These are phyloP conservation scores for Hansfordia pulvinata DNA, from an alignment of 2,329 filamentous ascomycete genomes.

Conservation along the genomic window DNA sequence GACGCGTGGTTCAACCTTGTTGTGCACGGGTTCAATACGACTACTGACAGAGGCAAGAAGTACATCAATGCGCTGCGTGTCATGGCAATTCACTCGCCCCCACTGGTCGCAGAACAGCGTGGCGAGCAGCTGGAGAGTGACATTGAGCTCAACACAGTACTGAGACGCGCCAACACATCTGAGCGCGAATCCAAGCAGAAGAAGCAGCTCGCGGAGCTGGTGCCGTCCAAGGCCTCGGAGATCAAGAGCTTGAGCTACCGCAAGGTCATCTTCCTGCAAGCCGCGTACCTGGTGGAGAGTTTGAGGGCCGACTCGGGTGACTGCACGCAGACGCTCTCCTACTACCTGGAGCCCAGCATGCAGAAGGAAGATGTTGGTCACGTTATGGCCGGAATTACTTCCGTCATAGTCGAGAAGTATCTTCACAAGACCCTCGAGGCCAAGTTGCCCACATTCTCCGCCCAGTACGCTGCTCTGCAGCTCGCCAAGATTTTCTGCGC, in stretches of 20 bases:
- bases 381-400: conserved; percentile 50
- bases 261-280: conserved; percentile 83
- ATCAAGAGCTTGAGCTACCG: conserved; percentile 77
- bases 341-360: conserved; percentile 90
- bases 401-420: conserved; percentile 67
- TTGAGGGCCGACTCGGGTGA: conserved; percentile 77
- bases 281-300: conserved; percentile 79
- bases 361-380: conserved; percentile 47
- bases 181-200: conserved; percentile 73
- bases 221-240: conserved; percentile 65
- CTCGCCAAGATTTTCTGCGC: conserved; percentile 73
- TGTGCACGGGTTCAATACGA: conserved; percentile 75
- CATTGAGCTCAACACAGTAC: conserved; percentile 87
- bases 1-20: conserved; percentile 99
- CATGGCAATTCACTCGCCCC: conserved; percentile 77
- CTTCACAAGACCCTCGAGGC: conserved; percentile 61
- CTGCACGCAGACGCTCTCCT: conserved; percentile 78
- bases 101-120: conserved; percentile 76
- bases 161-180: conserved; percentile 72
- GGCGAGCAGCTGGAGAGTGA: conserved; percentile 89
- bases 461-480: conserved; percentile 79
- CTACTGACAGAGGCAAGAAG: conserved; percentile 58
- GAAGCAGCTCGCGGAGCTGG: conserved; percentile 56
- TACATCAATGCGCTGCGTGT: conserved; percentile 66
- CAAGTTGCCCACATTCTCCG: conserved; percentile 66